Evolutionary conservation across 371 early-diverging fungal species (phyloP).

Genomic region (Umbelopsis sp.): DNA sequence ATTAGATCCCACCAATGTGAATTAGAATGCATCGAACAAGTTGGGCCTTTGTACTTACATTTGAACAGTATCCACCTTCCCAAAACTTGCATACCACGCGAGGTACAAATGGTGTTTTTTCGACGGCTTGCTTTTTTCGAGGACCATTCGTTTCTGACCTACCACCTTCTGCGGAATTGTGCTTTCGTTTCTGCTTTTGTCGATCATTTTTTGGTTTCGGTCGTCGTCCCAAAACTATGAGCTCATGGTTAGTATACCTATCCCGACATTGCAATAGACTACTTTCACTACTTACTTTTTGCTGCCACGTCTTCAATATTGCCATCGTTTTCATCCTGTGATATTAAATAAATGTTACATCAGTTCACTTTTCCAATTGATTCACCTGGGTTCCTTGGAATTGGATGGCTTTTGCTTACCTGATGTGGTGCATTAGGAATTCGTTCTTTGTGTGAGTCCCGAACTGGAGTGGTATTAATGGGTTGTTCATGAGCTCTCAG

Average conservation of each 20-base stretch:
- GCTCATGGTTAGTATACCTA: too few species aligned
- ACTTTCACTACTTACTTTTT: neutral
- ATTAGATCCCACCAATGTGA: neutral
- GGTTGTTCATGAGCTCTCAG: conserved; percentile 11
- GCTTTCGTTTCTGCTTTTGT: neutral
- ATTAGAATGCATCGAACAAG: neutral
- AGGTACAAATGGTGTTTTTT: neutral
- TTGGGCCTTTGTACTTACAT: neutral
- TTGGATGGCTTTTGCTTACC: neutral
- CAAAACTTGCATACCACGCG: neutral
- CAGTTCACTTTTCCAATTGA: neutral
- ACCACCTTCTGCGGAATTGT: neutral
- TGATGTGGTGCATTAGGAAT: neutral
- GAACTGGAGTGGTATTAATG: neutral
- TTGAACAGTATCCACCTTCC: neutral
- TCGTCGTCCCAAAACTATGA: neutral
- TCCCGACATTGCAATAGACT: too few species aligned
- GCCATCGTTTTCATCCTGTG: neutral
- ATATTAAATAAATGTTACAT: neutral
- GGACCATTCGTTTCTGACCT: neutral
- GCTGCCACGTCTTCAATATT: neutral
- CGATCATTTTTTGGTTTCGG: neutral
- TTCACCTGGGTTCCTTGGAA: neutral
- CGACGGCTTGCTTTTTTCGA: neutral
- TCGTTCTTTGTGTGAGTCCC: neutral